Evolutionary conservation across 2,329 filamentous ascomycete genomes (phyloP).

Genomic region (Diaporthe sp.): DNA sequence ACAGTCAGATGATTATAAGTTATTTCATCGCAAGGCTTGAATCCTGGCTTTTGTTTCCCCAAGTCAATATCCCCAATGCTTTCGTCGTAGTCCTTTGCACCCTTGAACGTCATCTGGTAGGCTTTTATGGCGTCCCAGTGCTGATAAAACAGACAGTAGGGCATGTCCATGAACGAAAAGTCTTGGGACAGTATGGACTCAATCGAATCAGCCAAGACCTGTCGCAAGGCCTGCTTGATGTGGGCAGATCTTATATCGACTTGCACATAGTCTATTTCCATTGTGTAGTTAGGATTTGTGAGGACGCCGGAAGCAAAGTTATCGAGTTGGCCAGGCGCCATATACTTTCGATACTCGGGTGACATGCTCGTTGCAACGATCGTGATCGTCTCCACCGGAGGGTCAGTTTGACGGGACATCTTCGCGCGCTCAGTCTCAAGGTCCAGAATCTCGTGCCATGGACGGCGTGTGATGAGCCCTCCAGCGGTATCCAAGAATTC

Average conservation of each 20-base stretch:
- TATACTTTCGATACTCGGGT: background rate
- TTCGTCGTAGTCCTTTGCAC: background rate
- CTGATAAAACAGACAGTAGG: slow-evolving; percentile 8
- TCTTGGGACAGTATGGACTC: background rate
- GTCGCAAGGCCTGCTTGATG: background rate
- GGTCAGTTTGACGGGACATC: background rate
- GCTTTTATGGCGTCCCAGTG: background rate
- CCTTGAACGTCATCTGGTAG: background rate
- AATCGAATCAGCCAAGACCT: background rate
- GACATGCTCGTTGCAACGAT: background rate
- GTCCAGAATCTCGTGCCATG: background rate
- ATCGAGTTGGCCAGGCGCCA: background rate
- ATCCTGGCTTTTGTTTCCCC: background rate
- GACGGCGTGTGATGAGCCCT: background rate
- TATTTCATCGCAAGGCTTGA: slow-evolving; percentile 2
- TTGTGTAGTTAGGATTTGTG: background rate
- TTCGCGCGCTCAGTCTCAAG: background rate
- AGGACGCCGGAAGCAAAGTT: background rate
- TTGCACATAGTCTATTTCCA: background rate
- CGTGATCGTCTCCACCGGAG: background rate
- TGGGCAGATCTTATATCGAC: background rate
- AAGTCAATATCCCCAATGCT: background rate
- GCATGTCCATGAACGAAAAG: fast-evolving
- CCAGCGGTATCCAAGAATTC: background rate
- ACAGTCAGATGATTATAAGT: background rate